phyloP scores from a whole-genome alignment of 2,329 filamentous ascomycete genomes.

The Pezicula rhizophila region DNA sequence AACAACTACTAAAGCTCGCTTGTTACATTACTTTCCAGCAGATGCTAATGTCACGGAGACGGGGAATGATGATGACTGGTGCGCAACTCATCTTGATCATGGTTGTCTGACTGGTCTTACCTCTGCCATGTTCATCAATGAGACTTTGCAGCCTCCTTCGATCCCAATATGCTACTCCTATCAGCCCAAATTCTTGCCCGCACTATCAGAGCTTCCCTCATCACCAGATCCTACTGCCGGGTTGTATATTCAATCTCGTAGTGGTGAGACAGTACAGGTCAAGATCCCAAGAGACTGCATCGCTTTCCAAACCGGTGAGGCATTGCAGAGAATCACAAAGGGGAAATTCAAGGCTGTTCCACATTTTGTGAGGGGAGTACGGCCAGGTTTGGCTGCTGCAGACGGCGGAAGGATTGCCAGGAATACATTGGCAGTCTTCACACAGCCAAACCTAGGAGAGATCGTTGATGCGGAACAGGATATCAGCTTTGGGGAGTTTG shows the following conservation, averaged over 20 bases:
- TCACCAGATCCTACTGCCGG: constrained; percentile 82
- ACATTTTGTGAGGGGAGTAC: constrained; percentile 83
- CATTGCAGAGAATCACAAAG: constrained; percentile 83
- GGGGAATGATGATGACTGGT: constrained; percentile 79
- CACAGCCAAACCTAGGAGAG: constrained; percentile 86
- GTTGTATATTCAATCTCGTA: constrained; percentile 87
- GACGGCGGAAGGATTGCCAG: constrained; percentile 53
- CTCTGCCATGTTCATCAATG: constrained; percentile 93
- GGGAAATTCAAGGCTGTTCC: constrained; percentile 91
- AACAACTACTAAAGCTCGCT: constrained; percentile 80
- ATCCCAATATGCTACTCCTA: constrained; percentile 24
- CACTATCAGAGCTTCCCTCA: constrained; percentile 62
- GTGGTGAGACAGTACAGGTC: constrained; percentile 80
- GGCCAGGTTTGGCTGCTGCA: constrained; percentile 37
- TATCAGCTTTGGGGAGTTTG: constrained; percentile 71
- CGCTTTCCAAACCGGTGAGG: constrained; percentile 93
- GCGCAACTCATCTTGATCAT: constrained; percentile 83
- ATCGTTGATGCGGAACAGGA: constrained; percentile 64
- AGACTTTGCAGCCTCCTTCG: constrained; percentile 40
- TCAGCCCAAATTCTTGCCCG: constrained; percentile 31
- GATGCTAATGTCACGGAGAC: constrained; percentile 31
- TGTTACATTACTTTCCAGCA: constrained; percentile 88
- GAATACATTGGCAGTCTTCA: constrained; percentile 94
- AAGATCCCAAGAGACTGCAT: constrained; percentile 86
- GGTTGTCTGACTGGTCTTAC: constrained; percentile 92